Conservation (phyloP, 768 basidiomycete species). For the Russula sp. region DNA sequence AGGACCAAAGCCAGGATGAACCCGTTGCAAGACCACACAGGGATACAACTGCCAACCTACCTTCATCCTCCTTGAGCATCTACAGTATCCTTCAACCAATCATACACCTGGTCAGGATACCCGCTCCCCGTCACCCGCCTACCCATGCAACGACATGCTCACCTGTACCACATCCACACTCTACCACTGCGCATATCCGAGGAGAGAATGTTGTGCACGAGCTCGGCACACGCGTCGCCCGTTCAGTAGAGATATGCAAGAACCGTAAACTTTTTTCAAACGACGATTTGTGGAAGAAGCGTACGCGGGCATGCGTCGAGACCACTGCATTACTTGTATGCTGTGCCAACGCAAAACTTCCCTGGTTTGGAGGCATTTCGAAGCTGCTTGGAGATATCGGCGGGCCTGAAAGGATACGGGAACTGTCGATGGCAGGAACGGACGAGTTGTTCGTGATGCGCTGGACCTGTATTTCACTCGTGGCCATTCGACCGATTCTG, state of each 20-base stretch:
- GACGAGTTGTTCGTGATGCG: neutral
- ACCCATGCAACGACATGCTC: neutral
- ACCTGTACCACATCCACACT: too few relatives aligned
- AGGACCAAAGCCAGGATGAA: too few relatives aligned
- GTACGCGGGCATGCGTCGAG: slow-evolving; percentile 20
- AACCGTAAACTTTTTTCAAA: neutral
- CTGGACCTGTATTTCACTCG: slow-evolving; percentile 3
- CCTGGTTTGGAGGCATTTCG: neutral
- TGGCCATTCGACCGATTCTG: neutral
- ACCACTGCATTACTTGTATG: slow-evolving; percentile 2
- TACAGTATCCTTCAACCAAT: too few relatives aligned
- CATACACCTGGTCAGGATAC: too few relatives aligned
- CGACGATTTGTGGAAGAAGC: slow-evolving; percentile 9
- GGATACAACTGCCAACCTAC: too few relatives aligned
- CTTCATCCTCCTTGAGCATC: too few relatives aligned
- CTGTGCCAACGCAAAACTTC: neutral
- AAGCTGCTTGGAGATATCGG: neutral
- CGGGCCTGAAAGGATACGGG: neutral
- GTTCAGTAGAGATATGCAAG: neutral
- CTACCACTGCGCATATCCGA: too few relatives aligned
- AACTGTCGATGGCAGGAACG: neutral
- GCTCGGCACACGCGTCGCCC: slow-evolving; percentile 12
- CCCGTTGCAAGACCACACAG: too few relatives aligned
- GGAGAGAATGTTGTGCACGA: neutral
- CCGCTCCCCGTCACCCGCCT: neutral